Base-by-base conservation (phyloP, 2,329 filamentous ascomycete species). In the Colletotrichum ledebouriae region DNA sequence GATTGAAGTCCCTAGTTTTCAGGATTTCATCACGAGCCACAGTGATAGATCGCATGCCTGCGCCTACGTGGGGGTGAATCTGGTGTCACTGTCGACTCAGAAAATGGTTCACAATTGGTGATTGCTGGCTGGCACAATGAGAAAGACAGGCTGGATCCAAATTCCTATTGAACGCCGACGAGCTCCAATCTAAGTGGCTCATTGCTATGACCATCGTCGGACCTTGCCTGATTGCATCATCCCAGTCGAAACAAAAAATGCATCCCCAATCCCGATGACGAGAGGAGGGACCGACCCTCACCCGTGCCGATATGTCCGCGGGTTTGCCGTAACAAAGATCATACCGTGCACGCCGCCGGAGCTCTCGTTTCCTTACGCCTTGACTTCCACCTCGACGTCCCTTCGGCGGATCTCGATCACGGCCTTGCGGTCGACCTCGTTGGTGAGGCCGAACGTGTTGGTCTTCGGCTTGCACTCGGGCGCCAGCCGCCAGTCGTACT, bases 401-500 rank as follows among this genome's bases (percentile, higher is more conserved):
- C 66, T 66, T 49, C 66, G 66, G 22, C 66, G 47, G 20, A 69
- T 69, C 61, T 69, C 66, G 6, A 69, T 41, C 34, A 37, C 66
- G 25, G 66, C 61, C 55, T 66, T 66, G 55, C 55, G 61, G 34
- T 69, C 66, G 17, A 65, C 62, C 39, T 69, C 66, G 12, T 65
- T 55, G 17, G 61, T 59, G 17, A 65, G 58, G n/a, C 66, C 66
- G 17, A 65, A 69, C 15, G 50, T 59, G 2, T 11, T 34, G 11
- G 59, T 53, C 1, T n/a, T 53, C 3, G 66, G 60, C 53, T 55
- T 56, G 29, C 39, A 70, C n/a, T 66, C 49, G 1, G 41, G 47
- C 1, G 61, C 62, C 49, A 69, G 29, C 13, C 66, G 42, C 66
- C 70, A 72, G 55, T 79, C 78, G 70, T 77, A 80, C 64, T 75